phyloP scores from a whole-genome alignment of 345 rosid genomes.

The Turnera subulata region DNA sequence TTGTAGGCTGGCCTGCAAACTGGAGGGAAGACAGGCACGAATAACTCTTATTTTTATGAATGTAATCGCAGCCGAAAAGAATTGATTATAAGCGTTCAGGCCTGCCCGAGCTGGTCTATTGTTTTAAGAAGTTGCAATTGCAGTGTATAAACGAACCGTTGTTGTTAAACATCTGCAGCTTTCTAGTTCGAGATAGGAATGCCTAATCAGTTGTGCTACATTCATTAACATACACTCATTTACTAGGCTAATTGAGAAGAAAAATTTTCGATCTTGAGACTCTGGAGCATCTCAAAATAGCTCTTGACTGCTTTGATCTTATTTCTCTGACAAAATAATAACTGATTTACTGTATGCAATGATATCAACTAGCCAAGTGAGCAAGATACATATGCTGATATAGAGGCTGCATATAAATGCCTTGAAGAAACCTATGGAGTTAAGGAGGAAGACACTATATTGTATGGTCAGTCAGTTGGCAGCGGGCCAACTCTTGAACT shows the following conservation, averaged over 20 bases:
- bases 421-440: constrained; percentile 53
- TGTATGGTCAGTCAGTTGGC: constrained; percentile 87
- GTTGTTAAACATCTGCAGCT: background rate
- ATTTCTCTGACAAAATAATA: background rate
- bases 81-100: no score
- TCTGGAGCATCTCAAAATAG: no score
- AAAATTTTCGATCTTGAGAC: no score
- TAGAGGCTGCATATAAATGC: constrained; percentile 72
- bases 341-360: background rate
- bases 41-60: no score
- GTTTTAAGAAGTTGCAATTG: background rate
- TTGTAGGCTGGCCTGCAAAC: background rate
- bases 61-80: no score
- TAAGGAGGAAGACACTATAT: constrained; percentile 64
- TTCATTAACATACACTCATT: no score
- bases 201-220: no score
- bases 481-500: constrained; percentile 86
- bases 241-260: no score
- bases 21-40: no score
- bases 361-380: constrained; percentile 53
- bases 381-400: constrained; percentile 87
- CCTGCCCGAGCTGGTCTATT: no score
- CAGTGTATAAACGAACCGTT: no score
- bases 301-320: no score
- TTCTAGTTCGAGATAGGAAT: background rate